A percentile compares a stretch with the other conserved stretches of the same genome.
Conservation (phyloP, 2,329 filamentous ascomycete species). For the Phialophora expanda region DNA sequence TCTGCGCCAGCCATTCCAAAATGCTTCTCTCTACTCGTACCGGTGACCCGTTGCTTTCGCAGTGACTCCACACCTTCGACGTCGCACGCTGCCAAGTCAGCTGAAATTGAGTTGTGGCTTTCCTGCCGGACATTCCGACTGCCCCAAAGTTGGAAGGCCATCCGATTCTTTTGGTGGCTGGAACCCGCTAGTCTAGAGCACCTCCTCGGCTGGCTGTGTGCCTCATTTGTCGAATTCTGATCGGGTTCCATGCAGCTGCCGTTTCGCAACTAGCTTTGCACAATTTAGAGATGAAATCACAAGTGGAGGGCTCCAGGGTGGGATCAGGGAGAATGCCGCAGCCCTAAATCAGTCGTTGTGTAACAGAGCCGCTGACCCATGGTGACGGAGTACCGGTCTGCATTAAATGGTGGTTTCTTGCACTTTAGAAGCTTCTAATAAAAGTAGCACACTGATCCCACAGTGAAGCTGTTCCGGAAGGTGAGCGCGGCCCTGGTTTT, state of each 20-base stretch:
- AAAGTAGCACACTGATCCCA: slow-evolving; percentile 10
- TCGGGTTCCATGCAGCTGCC: slow-evolving; percentile 17
- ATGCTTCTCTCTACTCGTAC: not conserved
- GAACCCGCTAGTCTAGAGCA: not conserved
- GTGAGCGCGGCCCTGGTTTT: not conserved
- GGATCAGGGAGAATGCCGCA: not conserved
- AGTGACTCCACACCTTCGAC: not conserved
- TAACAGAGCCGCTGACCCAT: slow-evolving; percentile 2
- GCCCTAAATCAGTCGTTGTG: not conserved
- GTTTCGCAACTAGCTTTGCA: slow-evolving; percentile 18
- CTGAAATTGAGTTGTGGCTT: slow-evolving; percentile 1
- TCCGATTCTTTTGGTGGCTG: not conserved
- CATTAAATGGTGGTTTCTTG: not conserved
- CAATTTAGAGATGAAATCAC: slow-evolving; percentile 4
- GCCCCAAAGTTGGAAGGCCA: not conserved
- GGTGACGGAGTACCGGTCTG: not conserved
- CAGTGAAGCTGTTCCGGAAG: not conserved
- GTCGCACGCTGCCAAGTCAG: not conserved
- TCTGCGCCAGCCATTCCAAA: not conserved
- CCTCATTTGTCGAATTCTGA: slow-evolving; percentile 18
- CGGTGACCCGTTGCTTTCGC: not conserved
- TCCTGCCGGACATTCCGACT: not conserved
- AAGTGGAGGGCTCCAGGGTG: not conserved
- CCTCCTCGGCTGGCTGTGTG: slow-evolving; percentile 6
- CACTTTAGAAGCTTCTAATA: slow-evolving; percentile 3